Conservation (phyloP, 1,139 yeast genomes). For the Kodamaea sp. region DNA sequence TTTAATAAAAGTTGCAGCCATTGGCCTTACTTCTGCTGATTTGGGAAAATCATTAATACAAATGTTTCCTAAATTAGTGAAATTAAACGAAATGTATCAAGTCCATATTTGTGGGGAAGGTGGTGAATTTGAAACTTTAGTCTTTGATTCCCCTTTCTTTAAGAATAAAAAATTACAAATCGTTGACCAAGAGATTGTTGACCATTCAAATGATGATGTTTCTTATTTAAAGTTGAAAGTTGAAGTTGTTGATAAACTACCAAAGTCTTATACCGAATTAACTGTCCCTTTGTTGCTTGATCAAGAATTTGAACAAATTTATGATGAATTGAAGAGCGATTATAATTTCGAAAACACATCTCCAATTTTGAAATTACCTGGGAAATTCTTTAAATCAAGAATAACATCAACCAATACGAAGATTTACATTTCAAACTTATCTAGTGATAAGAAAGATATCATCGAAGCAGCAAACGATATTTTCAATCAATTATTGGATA, state of each 20-base stretch:
- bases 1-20: constrained; percentile 87
- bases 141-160: constrained; percentile 85
- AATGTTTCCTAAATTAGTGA: constrained; percentile 55
- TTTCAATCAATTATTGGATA: constrained; percentile 37
- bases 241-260: constrained; percentile 36
- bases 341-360: background rate
- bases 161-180: constrained; percentile 47
- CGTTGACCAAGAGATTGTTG: constrained; percentile 36
- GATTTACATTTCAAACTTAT: constrained; percentile 51
- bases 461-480: constrained; percentile 48
- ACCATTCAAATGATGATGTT: constrained; percentile 58
- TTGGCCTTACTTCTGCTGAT: constrained; percentile 66
- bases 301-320: constrained; percentile 43
- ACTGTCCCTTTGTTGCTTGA: constrained; percentile 44
- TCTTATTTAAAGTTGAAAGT: constrained; percentile 55
- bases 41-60: constrained; percentile 65
- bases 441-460: constrained; percentile 24
- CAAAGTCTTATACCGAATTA: constrained; percentile 16
- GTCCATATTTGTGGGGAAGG: constrained; percentile 98
- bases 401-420: constrained; percentile 17
- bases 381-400: background rate
- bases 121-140: constrained; percentile 93
- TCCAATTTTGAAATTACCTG: background rate
- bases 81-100: constrained; percentile 63
- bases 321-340: constrained; percentile 8